Evolutionary conservation across 2,329 filamentous ascomycete genomes (phyloP).

Genomic region (Ceratocystis ficicola): DNA sequence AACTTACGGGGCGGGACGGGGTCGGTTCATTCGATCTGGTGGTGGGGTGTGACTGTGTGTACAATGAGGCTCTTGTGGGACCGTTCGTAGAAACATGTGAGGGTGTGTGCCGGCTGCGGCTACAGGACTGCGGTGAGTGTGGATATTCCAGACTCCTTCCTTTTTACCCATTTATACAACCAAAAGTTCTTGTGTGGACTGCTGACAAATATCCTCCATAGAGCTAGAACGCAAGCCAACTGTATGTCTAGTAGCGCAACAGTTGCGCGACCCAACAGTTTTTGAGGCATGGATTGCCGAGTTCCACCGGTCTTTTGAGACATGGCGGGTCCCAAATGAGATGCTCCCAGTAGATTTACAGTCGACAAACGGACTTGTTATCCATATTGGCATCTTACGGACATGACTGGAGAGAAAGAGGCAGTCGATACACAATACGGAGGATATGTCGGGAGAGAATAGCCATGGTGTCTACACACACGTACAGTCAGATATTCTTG

Average conservation of each 20-base stretch:
- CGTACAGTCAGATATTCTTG: neutral
- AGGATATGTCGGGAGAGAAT: neutral
- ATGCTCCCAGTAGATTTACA: constrained; percentile 47
- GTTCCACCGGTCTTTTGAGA: constrained; percentile 54
- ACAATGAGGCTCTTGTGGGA: constrained; percentile 74
- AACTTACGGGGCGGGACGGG: constrained; percentile 26
- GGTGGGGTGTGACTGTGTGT: constrained; percentile 86
- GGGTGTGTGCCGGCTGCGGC: constrained; percentile 55
- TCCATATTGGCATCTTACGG: constrained; percentile 62
- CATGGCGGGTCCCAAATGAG: constrained; percentile 63
- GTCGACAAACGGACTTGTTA: constrained; percentile 60
- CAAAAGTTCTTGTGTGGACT: no score
- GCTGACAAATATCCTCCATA: constrained; percentile 1
- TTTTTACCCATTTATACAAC: no score
- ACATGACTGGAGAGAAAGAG: neutral
- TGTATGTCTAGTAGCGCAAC: constrained; percentile 74
- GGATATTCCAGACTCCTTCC: neutral
- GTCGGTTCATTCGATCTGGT: constrained; percentile 50
- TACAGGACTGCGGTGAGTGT: neutral
- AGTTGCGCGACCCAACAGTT: constrained; percentile 72
- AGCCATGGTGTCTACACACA: neutral
- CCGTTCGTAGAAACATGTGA: constrained; percentile 73
- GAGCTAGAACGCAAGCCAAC: constrained; percentile 36
- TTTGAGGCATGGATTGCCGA: constrained; percentile 68
- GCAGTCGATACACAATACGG: neutral